Conservation (phyloP, 164 flowering plant species). For the Chimonanthus salicifolius region DNA sequence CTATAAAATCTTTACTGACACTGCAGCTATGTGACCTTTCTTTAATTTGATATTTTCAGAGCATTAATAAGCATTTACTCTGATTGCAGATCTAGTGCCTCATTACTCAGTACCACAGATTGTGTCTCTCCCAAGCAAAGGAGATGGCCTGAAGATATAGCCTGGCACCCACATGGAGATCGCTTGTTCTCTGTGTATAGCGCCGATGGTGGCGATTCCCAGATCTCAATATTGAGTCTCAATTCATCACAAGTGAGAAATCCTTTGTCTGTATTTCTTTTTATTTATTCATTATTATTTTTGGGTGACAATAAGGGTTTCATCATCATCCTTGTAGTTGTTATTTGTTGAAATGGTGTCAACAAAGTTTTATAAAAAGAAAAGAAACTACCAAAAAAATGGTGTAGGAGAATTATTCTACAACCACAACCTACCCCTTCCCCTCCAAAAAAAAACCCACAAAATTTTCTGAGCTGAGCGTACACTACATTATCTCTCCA, state of each 20-base stretch:
- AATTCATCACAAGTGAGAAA: conserved; percentile 50
- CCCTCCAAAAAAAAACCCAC: no score
- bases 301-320: no score
- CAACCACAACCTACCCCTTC: no score
- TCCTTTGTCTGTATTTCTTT: background rate
- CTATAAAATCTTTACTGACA: background rate
- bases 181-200: conserved; percentile 53
- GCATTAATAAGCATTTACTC: background rate
- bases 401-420: no score
- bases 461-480: no score
- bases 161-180: conserved; percentile 93
- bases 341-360: no score
- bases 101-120: conserved; percentile 52
- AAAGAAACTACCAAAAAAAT: no score
- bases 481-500: no score
- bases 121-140: conserved; percentile 66
- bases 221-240: conserved; percentile 63
- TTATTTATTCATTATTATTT: no score
- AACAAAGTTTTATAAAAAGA: no score
- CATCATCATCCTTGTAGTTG: no score
- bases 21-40: background rate
- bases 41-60: background rate
- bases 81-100: conserved; percentile 58
- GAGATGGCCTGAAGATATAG: conserved; percentile 94
- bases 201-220: conserved; percentile 88